Conservation (phyloP, 2,329 filamentous ascomycete species). For the Aureobasidium sp. region DNA sequence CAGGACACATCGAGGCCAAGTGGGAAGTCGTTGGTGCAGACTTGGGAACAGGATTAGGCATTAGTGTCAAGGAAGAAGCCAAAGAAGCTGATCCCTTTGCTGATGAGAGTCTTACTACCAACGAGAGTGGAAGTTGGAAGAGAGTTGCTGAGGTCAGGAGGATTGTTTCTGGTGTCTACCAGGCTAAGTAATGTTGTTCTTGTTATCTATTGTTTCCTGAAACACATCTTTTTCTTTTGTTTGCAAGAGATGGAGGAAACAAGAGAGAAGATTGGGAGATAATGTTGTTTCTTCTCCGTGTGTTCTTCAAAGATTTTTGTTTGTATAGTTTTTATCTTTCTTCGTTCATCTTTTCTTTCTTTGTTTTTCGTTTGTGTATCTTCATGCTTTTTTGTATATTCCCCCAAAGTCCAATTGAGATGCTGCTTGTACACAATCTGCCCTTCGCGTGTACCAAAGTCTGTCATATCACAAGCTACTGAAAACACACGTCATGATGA, state of each 20-base stretch:
- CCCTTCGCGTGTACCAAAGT: no score
- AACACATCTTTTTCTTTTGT: background rate
- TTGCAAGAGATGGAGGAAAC: background rate
- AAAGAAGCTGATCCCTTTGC: slow-evolving; percentile 33
- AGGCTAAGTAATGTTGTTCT: slow-evolving; percentile 3
- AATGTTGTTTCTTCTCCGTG: background rate
- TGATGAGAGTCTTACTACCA: slow-evolving; percentile 2
- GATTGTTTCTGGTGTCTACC: slow-evolving; percentile 17
- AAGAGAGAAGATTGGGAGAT: background rate
- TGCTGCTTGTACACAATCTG: background rate
- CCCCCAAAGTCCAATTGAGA: background rate
- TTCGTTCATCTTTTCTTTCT: background rate
- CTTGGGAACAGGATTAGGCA: slow-evolving; percentile 55
- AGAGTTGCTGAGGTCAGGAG: slow-evolving; percentile 12
- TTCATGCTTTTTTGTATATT: background rate
- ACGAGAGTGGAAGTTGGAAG: slow-evolving; percentile 13
- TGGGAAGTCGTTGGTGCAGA: slow-evolving; percentile 56
- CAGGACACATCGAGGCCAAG: slow-evolving; percentile 72
- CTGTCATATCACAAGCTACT: no score
- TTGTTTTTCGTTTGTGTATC: background rate
- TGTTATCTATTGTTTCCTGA: background rate
- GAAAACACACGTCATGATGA: background rate
- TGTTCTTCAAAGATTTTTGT: background rate
- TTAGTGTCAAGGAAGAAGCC: slow-evolving; percentile 47
- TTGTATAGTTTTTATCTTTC: background rate